Evolutionary conservation across 1,139 yeast genomes (phyloP).

Genomic region (Pichiaceae sp.): DNA sequence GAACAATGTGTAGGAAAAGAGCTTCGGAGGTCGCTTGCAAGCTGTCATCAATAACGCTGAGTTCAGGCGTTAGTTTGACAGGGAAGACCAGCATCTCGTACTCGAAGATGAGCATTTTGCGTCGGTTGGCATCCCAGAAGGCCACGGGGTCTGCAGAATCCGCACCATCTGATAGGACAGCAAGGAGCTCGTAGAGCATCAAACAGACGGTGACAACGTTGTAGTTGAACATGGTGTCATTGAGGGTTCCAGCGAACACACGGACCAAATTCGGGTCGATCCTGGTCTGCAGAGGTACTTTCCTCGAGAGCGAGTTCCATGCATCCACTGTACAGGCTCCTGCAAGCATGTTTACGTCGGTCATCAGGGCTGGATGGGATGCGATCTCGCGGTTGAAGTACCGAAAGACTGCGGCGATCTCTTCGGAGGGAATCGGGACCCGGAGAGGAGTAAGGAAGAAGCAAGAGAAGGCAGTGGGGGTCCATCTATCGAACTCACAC

Average conservation of each 20-base stretch:
- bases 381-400: neutral
- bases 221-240: neutral
- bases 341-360: conserved; percentile 1
- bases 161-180: neutral
- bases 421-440: neutral
- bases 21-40: conserved; percentile 1
- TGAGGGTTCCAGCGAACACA: neutral
- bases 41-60: conserved; percentile 1
- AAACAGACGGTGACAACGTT: neutral
- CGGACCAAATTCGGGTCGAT: neutral
- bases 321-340: conserved; percentile 2
- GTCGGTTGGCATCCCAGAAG: neutral
- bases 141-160: neutral
- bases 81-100: conserved; percentile 3
- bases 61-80: conserved; percentile 1
- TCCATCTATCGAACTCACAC: neutral
- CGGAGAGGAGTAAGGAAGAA: conserved; percentile 1
- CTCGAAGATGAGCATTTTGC: neutral
- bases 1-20: conserved; percentile 1
- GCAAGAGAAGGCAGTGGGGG: neutral
- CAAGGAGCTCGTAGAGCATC: conserved; percentile 1
- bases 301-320: conserved; percentile 1
- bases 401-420: neutral
- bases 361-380: neutral
- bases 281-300: neutral